Evolutionary conservation across 148 eudicot species (phyloP).

Genomic region (Amaranthus cruentus): DNA sequence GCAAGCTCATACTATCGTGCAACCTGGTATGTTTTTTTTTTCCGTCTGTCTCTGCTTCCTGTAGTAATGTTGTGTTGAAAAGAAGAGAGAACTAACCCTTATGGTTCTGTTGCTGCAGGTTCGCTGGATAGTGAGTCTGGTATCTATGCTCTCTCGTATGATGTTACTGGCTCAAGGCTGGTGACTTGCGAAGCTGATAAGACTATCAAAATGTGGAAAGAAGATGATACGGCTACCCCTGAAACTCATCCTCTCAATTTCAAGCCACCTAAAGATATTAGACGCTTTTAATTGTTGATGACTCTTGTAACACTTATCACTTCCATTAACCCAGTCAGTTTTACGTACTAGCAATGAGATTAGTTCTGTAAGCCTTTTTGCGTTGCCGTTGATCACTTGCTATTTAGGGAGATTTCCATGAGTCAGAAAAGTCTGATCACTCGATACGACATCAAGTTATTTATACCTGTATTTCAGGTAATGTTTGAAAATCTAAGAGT

Average conservation of each 20-base stretch:
- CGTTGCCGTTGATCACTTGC: too few relatives aligned
- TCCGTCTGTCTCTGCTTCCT: not conserved
- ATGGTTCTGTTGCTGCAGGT: conserved; percentile 38
- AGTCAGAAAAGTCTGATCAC: too few relatives aligned
- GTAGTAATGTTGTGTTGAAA: not conserved
- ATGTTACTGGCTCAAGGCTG: conserved; percentile 75
- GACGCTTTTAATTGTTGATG: conserved; percentile 42
- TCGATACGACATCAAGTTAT: too few relatives aligned
- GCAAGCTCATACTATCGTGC: conserved; percentile 89
- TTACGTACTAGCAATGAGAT: too few relatives aligned
- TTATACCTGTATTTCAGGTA: too few relatives aligned
- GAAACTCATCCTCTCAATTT: conserved; percentile 89
- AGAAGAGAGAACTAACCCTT: not conserved
- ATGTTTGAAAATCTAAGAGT: too few relatives aligned
- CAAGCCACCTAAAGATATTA: conserved; percentile 90
- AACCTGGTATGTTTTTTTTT: conserved; percentile 63
- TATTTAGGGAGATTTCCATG: too few relatives aligned
- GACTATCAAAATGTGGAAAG: conserved; percentile 99
- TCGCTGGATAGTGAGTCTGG: conserved; percentile 97
- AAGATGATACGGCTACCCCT: conserved; percentile 88
- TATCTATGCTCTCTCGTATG: conserved; percentile 72
- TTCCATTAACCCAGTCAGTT: too few relatives aligned
- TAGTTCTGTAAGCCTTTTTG: too few relatives aligned
- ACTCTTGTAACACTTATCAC: not conserved
- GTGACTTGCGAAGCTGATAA: conserved; percentile 97